A percentile compares a stretch with the other conserved stretches of the same genome.
phyloP scores from a whole-genome alignment of 805 yeast species.

The Myxozyma mucilagina region DNA sequence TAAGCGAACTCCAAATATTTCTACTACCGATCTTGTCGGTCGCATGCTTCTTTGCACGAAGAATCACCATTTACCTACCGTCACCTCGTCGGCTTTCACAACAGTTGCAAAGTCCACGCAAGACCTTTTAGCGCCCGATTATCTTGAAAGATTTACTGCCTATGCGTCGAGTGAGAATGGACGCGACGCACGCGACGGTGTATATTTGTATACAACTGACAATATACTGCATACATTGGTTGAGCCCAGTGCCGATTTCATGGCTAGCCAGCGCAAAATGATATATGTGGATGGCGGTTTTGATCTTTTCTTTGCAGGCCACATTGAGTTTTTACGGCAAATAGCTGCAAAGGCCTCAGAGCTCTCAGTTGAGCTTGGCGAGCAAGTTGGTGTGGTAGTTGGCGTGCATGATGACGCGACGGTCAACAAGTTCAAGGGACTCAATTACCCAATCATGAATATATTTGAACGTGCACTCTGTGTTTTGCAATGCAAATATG shows the following conservation, averaged over 20 bases:
- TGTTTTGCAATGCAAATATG: conserved; percentile 71
- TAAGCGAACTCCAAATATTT: conserved; percentile 88
- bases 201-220: conserved; percentile 46
- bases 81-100: conserved; percentile 30
- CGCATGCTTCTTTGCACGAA: conserved; percentile 70
- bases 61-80: conserved; percentile 53
- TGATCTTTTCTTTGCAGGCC: conserved; percentile 92
- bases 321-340: conserved; percentile 66
- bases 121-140: conserved; percentile 41
- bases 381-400: conserved; percentile 50
- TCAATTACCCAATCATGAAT: conserved; percentile 82
- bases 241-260: conserved; percentile 19
- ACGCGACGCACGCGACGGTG: conserved; percentile 57
- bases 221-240: conserved; percentile 38
- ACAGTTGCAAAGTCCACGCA: neutral
- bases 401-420: conserved; percentile 66
- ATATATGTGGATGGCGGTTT: conserved; percentile 79
- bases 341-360: conserved; percentile 47
- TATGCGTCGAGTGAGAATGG: conserved; percentile 73
- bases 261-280: conserved; percentile 31
- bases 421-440: conserved; percentile 58
- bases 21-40: conserved; percentile 92
- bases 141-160: conserved; percentile 46
- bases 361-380: conserved; percentile 40
- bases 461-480: conserved; percentile 81